A percentile compares a stretch with the other conserved stretches of the same genome.
Evolutionary conservation across 2,329 filamentous ascomycete genomes (phyloP).

Genomic region (Phyllosticta citrichinensis): DNA sequence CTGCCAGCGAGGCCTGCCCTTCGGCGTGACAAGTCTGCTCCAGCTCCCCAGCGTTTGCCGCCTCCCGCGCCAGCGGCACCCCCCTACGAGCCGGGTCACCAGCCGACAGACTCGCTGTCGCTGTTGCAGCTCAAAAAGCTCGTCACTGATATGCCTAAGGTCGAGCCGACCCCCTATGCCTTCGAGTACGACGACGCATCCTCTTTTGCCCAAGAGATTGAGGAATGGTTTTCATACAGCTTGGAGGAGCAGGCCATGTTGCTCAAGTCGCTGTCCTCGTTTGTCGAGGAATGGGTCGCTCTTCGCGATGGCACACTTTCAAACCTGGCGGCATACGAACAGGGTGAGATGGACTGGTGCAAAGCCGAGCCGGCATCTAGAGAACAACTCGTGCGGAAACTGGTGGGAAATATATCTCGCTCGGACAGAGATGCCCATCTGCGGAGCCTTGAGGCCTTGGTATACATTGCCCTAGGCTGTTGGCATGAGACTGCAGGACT

Average conservation of each 20-base stretch:
- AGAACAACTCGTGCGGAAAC: slow-evolving; percentile 45
- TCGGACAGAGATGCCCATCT: slow-evolving; percentile 17
- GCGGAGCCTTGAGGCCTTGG: slow-evolving; percentile 33
- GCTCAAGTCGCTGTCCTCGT: slow-evolving; percentile 63
- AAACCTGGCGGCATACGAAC: slow-evolving; percentile 28
- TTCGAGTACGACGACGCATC: slow-evolving; percentile 52
- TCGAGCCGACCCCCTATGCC: slow-evolving; percentile 54
- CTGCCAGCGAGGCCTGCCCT: slow-evolving; percentile 28
- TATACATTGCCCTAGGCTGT: slow-evolving; percentile 38
- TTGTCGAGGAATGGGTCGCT: slow-evolving; percentile 60
- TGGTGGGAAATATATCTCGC: slow-evolving; percentile 24
- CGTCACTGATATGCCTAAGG: slow-evolving; percentile 33
- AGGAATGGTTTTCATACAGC: slow-evolving; percentile 96
- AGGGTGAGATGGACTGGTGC: slow-evolving; percentile 52
- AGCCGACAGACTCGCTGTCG: slow-evolving; percentile 36
- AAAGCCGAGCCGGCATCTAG: slow-evolving; percentile 49
- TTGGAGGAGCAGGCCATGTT: slow-evolving; percentile 76
- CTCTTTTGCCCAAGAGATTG: slow-evolving; percentile 72
- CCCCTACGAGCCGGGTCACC: slow-evolving; percentile 18
- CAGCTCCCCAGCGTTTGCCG: slow-evolving; percentile 33
- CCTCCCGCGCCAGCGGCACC: slow-evolving; percentile 30
- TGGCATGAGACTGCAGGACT: slow-evolving; percentile 41
- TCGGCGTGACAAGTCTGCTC: slow-evolving; percentile 30
- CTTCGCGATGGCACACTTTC: slow-evolving; percentile 37
- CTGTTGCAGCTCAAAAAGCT: slow-evolving; percentile 37